A percentile compares a stretch with the other conserved stretches of the same genome.
phyloP scores from a whole-genome alignment of 129 eudicot species.

The Chrysanthemum seticuspe region DNA sequence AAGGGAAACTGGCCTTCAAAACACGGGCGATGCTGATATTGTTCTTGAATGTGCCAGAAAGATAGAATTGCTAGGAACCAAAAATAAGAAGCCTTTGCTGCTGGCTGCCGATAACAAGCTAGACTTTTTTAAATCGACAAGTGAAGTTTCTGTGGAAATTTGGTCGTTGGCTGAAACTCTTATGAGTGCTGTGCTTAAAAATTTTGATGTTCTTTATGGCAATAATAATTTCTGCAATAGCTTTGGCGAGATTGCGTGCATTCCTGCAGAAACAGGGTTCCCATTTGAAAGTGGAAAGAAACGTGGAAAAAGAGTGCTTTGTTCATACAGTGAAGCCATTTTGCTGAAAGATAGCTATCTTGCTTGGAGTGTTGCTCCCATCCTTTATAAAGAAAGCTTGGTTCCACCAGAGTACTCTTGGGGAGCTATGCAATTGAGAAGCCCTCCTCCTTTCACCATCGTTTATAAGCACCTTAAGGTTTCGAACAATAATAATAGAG shows the following conservation, averaged over 20 bases:
- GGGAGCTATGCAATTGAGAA: constrained; percentile 9
- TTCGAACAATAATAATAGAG: no score
- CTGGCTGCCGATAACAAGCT: neutral
- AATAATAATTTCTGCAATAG: neutral
- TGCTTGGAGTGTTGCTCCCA: constrained; percentile 14
- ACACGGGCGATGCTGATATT: neutral
- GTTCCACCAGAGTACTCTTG: constrained; percentile 17
- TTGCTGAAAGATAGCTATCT: neutral
- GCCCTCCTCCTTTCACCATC: constrained; percentile 6
- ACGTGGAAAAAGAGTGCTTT: neutral
- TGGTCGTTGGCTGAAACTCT: neutral
- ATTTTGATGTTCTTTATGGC: neutral
- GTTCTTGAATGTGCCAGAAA: constrained; percentile 4
- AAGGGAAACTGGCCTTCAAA: neutral
- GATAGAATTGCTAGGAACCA: neutral
- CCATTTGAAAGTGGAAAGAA: neutral
- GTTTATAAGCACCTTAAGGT: constrained; percentile 1
- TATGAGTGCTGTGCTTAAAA: neutral
- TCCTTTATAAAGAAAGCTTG: neutral
- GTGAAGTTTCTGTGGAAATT: neutral
- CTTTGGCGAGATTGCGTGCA: neutral
- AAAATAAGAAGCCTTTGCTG: neutral
- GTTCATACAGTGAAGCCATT: no score
- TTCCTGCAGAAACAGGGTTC: neutral
- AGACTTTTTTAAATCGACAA: neutral